Evolutionary conservation across 2,329 filamentous ascomycete species (phyloP).

Genomic region (Talaromyces albobiverticillius): DNA sequence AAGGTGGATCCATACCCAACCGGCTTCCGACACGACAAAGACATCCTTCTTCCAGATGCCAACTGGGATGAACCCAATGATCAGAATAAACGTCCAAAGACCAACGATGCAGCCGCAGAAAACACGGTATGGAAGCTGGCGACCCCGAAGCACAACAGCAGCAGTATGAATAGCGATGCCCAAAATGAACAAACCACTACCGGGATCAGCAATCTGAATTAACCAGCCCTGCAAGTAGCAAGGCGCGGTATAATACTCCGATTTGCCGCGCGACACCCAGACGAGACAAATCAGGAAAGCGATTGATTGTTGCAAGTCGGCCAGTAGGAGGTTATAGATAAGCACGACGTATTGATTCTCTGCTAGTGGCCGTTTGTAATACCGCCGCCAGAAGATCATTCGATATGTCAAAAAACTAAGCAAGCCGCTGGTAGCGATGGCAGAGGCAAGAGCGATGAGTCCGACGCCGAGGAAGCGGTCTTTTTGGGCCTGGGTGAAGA

Average conservation of each 20-base stretch:
- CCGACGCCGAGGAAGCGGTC: not conserved
- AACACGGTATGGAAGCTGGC: conserved; percentile 42
- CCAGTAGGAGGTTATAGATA: conserved; percentile 51
- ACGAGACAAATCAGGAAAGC: conserved; percentile 46
- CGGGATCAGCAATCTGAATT: conserved; percentile 52
- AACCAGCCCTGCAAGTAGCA: conserved; percentile 54
- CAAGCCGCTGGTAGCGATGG: conserved; percentile 1
- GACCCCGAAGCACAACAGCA: conserved; percentile 47
- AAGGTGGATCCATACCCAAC: conserved; percentile 40
- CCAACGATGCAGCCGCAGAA: conserved; percentile 45
- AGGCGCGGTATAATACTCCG: conserved; percentile 41
- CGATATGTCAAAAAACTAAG: conserved; percentile 50
- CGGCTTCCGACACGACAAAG: conserved; percentile 48
- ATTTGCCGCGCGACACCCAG: conserved; percentile 46
- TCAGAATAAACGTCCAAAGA: conserved; percentile 45
- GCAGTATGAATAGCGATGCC: conserved; percentile 56
- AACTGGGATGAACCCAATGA: conserved; percentile 48
- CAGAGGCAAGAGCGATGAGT: not conserved
- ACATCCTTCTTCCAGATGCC: conserved; percentile 38
- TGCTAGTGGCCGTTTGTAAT: conserved; percentile 49
- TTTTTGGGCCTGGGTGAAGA: not conserved
- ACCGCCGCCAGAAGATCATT: conserved; percentile 48
- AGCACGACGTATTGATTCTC: conserved; percentile 54
- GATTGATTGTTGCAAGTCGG: conserved; percentile 51
- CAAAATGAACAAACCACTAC: conserved; percentile 52